These are phyloP conservation scores for Xylaria telfairii DNA, from an alignment of 495 filamentous ascomycete species.

Conservation along the genomic window DNA sequence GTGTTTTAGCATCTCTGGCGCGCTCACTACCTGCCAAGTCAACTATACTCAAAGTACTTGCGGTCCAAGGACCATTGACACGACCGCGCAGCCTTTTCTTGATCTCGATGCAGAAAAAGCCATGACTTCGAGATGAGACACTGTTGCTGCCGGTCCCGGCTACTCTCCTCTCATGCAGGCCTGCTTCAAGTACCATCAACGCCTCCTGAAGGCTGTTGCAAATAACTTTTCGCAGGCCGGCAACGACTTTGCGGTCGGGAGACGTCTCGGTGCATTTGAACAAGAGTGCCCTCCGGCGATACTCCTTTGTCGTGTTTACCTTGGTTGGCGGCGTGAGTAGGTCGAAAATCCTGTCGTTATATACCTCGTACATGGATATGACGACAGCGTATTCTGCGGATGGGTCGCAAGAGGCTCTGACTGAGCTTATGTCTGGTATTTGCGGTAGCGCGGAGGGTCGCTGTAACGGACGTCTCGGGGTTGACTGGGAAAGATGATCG, in stretches of 20 bases:
- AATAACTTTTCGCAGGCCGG: constrained; percentile 87
- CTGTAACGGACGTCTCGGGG: constrained; percentile 64
- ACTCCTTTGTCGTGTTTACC: constrained; percentile 65
- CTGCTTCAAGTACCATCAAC: constrained; percentile 87
- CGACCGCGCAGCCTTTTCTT: constrained; percentile 75
- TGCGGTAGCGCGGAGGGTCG: constrained; percentile 71
- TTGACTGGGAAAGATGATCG: constrained; percentile 51
- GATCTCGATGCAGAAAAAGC: constrained; percentile 95
- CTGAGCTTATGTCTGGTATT: constrained; percentile 73
- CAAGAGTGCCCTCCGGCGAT: constrained; percentile 72
- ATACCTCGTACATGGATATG: constrained; percentile 98
- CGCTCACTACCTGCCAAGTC: constrained; percentile 95
- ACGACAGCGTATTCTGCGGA: constrained; percentile 86
- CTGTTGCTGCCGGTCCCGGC: constrained; percentile 90
- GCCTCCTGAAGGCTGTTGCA: constrained; percentile 87
- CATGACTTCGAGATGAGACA: constrained; percentile 87
- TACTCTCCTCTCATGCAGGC: constrained; percentile 83
- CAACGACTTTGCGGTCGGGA: constrained; percentile 87
- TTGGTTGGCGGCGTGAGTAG: constrained; percentile 68
- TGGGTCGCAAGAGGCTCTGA: constrained; percentile 69
- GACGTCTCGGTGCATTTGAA: constrained; percentile 89
- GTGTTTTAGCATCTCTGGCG: constrained; percentile 90
- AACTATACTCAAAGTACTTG: constrained; percentile 84
- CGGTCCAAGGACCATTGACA: constrained; percentile 69
- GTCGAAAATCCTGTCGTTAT: constrained; percentile 98